These are phyloP conservation scores for Moricandia arvensis DNA, from an alignment of 345 rosid genomes.

Conservation along the genomic window DNA sequence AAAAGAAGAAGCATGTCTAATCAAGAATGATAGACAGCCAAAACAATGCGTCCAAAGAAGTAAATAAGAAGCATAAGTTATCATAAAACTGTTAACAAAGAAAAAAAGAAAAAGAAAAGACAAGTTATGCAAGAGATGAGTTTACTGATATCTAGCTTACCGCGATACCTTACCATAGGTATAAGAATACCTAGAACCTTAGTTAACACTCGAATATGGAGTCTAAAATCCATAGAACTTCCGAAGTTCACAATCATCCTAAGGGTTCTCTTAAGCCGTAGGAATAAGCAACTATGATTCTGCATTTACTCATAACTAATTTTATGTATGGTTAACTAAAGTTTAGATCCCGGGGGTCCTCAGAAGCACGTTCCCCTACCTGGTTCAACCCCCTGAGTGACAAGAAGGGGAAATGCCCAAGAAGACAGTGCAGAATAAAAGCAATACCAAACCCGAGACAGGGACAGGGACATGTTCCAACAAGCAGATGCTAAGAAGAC, in stretches of 20 bases:
- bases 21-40: not conserved
- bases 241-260: not conserved
- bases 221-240: constrained; percentile 22
- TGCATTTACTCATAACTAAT: constrained; percentile 7
- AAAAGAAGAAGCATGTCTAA: not conserved
- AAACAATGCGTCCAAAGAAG: not conserved
- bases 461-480: constrained; percentile 52
- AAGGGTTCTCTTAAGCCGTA: constrained; percentile 8
- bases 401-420: constrained; percentile 36
- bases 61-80: not conserved
- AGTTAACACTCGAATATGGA: not conserved
- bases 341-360: constrained; percentile 35
- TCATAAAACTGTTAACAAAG: not conserved
- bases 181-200: constrained; percentile 15
- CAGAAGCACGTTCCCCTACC: constrained; percentile 39
- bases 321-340: constrained; percentile 8
- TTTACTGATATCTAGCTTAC: constrained; percentile 21
- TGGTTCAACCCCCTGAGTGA: constrained; percentile 44
- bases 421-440: constrained; percentile 39
- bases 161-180: constrained; percentile 8
- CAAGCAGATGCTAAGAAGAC: constrained; percentile 41
- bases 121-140: not conserved
- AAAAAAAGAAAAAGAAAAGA: not conserved
- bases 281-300: constrained; percentile 4
- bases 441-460: constrained; percentile 53